These are phyloP conservation scores for Omphalotus olearius DNA, from an alignment of 1,284 basidiomycete genomes.

Conservation along the genomic window DNA sequence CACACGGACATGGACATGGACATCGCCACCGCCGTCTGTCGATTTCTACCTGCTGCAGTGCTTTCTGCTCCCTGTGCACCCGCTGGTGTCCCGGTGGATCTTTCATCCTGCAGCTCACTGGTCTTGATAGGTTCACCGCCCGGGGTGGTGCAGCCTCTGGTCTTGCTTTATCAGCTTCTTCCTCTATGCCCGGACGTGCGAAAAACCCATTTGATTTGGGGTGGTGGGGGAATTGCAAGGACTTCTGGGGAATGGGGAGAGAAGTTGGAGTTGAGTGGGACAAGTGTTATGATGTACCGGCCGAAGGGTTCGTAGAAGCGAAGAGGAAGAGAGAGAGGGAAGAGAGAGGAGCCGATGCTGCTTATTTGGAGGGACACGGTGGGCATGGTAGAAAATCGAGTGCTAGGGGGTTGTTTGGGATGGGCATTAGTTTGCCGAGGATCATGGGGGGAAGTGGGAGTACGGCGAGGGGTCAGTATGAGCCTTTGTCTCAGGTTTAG, in stretches of 20 bases:
- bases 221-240: constrained; percentile 81
- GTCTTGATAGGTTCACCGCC: constrained; percentile 86
- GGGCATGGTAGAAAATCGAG: constrained; percentile 33
- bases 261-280: constrained; percentile 90
- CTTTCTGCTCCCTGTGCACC: constrained; percentile 30
- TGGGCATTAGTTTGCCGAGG: constrained; percentile 41
- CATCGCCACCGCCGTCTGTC: constrained; percentile 30
- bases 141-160: constrained; percentile 85
- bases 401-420: constrained; percentile 40
- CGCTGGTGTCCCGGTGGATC: constrained; percentile 27
- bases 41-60: constrained; percentile 25
- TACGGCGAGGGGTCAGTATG: constrained; percentile 36
- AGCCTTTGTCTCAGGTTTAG: constrained; percentile 7
- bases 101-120: constrained; percentile 85
- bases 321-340: constrained; percentile 53
- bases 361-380: constrained; percentile 24
- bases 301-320: constrained; percentile 76
- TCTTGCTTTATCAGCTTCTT: constrained; percentile 46
- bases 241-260: constrained; percentile 90
- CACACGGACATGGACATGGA: constrained; percentile 22
- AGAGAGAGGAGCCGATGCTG: constrained; percentile 31
- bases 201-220: constrained; percentile 94
- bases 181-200: constrained; percentile 41
- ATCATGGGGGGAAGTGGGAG: constrained; percentile 31
- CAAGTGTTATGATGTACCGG: constrained; percentile 83